Evolutionary conservation across 2,329 filamentous ascomycete genomes (phyloP).

Genomic region (Hypoxylon sp.): DNA sequence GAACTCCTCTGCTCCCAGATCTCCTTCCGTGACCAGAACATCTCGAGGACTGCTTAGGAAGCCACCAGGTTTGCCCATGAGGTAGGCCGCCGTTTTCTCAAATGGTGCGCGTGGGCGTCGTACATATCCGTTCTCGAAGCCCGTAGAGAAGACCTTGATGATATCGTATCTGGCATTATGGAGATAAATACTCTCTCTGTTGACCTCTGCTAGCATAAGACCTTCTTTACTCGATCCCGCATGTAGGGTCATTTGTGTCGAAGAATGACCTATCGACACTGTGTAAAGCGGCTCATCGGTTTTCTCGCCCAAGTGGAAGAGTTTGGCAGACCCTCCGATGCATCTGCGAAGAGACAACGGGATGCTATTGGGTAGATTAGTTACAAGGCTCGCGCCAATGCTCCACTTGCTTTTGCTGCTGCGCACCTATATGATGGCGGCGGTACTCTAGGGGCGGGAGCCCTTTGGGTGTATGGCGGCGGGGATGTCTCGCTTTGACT

Average conservation of each 20-base stretch:
- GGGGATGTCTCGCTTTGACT: neutral
- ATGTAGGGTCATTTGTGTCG: neutral
- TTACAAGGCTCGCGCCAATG: neutral
- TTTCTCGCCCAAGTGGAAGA: neutral
- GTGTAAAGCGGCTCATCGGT: neutral
- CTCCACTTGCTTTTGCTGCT: neutral
- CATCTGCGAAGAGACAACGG: neutral
- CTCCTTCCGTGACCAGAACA: conserved; percentile 7
- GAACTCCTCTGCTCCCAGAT: conserved; percentile 36
- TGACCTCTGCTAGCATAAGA: neutral
- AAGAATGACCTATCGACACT: conserved; percentile 21
- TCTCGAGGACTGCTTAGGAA: neutral
- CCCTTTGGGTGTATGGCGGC: neutral
- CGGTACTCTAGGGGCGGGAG: neutral
- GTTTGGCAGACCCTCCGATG: neutral
- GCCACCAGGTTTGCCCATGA: neutral
- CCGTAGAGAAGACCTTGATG: neutral
- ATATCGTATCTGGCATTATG: neutral
- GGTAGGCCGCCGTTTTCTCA: neutral
- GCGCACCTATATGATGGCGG: neutral
- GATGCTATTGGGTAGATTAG: neutral
- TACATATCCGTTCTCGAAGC: neutral
- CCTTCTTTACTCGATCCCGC: neutral
- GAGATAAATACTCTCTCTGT: neutral
- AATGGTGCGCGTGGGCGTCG: neutral